Evolutionary conservation across 805 yeast genomes (phyloP).

Genomic region (Lipomyces yamadae): DNA sequence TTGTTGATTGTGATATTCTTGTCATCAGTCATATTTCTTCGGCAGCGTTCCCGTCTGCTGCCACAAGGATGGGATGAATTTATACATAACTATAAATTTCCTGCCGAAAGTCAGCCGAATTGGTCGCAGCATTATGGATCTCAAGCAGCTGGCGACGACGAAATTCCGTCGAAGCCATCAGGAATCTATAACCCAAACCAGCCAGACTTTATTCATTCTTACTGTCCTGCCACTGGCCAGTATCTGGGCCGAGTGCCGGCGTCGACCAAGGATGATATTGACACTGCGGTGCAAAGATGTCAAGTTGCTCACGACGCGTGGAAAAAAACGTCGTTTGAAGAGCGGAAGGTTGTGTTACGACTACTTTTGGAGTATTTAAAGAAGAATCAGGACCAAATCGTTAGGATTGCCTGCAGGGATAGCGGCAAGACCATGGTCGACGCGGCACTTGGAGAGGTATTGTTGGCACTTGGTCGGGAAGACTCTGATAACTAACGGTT

Average conservation of each 20-base stretch:
- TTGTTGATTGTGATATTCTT: neutral
- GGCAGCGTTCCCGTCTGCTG: neutral
- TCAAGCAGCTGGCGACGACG: neutral
- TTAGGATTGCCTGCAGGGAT: conserved; percentile 93
- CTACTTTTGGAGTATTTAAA: conserved; percentile 74
- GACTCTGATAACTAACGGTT: neutral
- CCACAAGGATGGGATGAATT: neutral
- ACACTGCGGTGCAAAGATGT: conserved; percentile 60
- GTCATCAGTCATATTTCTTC: neutral
- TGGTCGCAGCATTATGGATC: conserved; percentile 13
- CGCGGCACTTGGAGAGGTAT: conserved; percentile 68
- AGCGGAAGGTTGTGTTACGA: conserved; percentile 70
- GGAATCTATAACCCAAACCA: neutral
- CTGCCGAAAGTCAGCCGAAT: conserved; percentile 25
- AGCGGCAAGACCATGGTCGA: conserved; percentile 95
- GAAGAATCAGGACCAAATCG: conserved; percentile 82
- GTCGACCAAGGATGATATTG: conserved; percentile 71
- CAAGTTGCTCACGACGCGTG: conserved; percentile 61
- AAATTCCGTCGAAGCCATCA: conserved; percentile 6
- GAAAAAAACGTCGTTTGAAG: conserved; percentile 58
- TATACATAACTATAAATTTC: conserved; percentile 23
- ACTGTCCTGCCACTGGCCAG: conserved; percentile 97
- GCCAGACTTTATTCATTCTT: conserved; percentile 65
- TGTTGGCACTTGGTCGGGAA: neutral
- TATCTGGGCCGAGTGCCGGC: conserved; percentile 73